Evolutionary conservation across 1,284 basidiomycete species (phyloP), one percentile per base, ranked within the genome.

Genomic region (Taiwanofungus camphoratus): DNA sequence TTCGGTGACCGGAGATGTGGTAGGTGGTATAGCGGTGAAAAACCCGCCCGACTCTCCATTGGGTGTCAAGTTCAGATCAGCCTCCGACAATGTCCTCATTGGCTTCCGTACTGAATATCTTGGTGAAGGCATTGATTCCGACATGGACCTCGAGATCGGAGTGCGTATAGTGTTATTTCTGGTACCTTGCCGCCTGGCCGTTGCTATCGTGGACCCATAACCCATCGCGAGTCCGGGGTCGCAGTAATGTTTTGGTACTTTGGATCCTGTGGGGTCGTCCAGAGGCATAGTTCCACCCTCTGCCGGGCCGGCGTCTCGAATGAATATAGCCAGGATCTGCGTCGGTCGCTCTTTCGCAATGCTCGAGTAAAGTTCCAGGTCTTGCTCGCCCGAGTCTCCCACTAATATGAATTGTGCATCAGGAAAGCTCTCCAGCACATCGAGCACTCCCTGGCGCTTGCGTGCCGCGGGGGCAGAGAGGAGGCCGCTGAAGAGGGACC

Each of bases 301-400:
- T 37, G 66, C 63, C 5, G 61, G 55, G 7, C 52, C 53, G 42
- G 82, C 86, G 55, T 92, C 84, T 20, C 90, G 74, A 37, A 94
- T 79, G 63, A 88, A 88, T 31, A 94, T 76, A 2, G 72, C 87
- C 3, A 81, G 62, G 29, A 90, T 71, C 56, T 85, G 82, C 7
- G 63, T 50, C 0, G 87, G 83, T 13, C 79, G 71, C 46, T 88
- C 82, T 16, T 65, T 62, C 0, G 90, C 88, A 16, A 92, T 58
- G 46, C 75, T 67, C 6, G 82, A 69, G 59, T 93, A 94, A 3
- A 94, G 69, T 60, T 93, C 89, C 30, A 94, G 67, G 62, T 94
- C 92, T 55, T 92, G 90, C 59, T 94, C 91, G 26, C 89, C 91
- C 0, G 82, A 79, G 61, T 95, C 92, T 6, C 92, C 92, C 23